Base-by-base conservation (phyloP, 345 rosid genomes). In the Euclidium syriacum region DNA sequence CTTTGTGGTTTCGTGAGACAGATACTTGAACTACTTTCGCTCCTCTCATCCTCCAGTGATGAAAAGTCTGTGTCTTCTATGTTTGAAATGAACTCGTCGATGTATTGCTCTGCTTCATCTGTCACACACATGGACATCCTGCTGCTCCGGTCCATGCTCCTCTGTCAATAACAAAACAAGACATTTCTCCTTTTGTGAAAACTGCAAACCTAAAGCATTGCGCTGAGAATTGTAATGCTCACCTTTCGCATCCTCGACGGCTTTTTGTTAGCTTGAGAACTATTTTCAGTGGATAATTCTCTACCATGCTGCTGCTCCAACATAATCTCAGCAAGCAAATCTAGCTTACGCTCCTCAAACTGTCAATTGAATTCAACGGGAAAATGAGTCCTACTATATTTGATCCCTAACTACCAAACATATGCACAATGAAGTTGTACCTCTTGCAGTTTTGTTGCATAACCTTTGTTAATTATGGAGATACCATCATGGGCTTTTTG, bases 21-120 rank as follows among this genome's bases (percentile, higher is more conserved):
- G 4, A 87, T 68, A 62, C 73, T 71, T 24, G 99, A 90, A 78
- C 95, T 87, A 7, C 96, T 81, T 56, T 94, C 99, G 54, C 97
- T 90, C 69, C 85, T 78, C 73, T 90, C 97, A 54, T 95, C 99
- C 44, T 94, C 99, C 29, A 94, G 36, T 3, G 99, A 94, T 41
- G 97, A 94, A 40, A 94, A 84, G 73, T 94, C 99, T 0, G 96
- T 87, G 71, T 94, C 97, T 73, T 94, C 97, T 48, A 94, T 79
- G 71, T 80, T 94, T 2, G 82, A 87, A 66, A 94, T 81, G 80
- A 94, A 90, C 53, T 90, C 96, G 68, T 87, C 91, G 4, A 94
- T 77, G 72, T 78, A 90, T 73, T 81, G 85, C 69, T 87, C 97
- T 11, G 97, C 99, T 66, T 90, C 97, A 40, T 87, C 95, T 11